Evolutionary conservation across 805 yeast species (phyloP).

Genomic region (Citeromyces matritensis): DNA sequence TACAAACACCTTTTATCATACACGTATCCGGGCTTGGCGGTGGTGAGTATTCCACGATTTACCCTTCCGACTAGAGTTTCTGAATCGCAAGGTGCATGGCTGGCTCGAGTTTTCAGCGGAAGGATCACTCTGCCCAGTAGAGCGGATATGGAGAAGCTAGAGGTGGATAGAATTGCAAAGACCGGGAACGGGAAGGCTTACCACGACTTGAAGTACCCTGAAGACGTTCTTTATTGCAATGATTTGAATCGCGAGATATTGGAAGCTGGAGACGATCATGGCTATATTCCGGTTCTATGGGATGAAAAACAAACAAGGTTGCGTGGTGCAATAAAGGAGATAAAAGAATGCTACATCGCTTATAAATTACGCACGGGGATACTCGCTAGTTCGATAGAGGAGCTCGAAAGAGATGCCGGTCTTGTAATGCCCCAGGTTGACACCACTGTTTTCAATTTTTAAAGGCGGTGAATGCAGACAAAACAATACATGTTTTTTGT

Average conservation of each 20-base stretch:
- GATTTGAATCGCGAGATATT: conserved; percentile 18
- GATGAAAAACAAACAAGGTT: conserved; percentile 24
- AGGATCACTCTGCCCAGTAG: conserved; percentile 31
- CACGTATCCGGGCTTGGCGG: conserved; percentile 47
- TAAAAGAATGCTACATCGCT: conserved; percentile 28
- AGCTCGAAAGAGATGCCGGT: conserved; percentile 20
- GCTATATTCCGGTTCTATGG: conserved; percentile 39
- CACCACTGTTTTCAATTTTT: conserved; percentile 1
- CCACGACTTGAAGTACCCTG: conserved; percentile 38
- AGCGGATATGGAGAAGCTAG: conserved; percentile 29
- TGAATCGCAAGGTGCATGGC: conserved; percentile 47
- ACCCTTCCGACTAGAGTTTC: conserved; percentile 50
- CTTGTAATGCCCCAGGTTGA: conserved; percentile 15
- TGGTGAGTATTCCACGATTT: conserved; percentile 46
- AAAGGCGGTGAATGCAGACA: too few relatives aligned
- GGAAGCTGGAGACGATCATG: conserved; percentile 19
- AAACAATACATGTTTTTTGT: too few relatives aligned
- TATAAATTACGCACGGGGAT: conserved; percentile 21
- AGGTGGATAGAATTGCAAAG: conserved; percentile 16
- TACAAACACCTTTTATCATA: conserved; percentile 46
- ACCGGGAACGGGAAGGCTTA: conserved; percentile 27
- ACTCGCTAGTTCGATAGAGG: conserved; percentile 19
- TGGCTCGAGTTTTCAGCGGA: conserved; percentile 48
- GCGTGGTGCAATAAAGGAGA: conserved; percentile 23
- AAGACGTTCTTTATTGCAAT: conserved; percentile 38